Evolutionary conservation across 1,284 basidiomycete genomes (phyloP).

Genomic region (Microbotryum saponariae): DNA sequence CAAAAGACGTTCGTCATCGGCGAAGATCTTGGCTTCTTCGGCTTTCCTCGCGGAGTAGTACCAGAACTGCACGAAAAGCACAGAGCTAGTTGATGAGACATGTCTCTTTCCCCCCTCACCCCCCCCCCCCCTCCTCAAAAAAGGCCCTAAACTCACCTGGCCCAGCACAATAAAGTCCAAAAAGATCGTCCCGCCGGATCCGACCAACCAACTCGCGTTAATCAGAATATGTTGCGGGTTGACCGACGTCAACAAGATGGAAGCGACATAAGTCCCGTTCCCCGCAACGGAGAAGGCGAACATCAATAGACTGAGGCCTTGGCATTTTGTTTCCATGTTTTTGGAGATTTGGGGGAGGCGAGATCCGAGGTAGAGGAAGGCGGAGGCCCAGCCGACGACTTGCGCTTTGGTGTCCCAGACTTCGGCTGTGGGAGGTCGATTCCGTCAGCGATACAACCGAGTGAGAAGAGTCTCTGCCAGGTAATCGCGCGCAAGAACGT

Average conservation of each 20-base stretch:
- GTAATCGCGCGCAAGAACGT: no score
- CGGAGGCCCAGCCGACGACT: constrained; percentile 35
- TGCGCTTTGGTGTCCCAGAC: constrained; percentile 36
- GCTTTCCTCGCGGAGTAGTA: no score
- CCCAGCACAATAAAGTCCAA: constrained; percentile 36
- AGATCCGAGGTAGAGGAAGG: constrained; percentile 34
- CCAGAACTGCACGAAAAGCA: no score
- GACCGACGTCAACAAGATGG: constrained; percentile 29
- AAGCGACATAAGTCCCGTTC: constrained; percentile 36
- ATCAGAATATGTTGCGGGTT: constrained; percentile 31
- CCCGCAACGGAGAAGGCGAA: constrained; percentile 36
- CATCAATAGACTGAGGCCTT: constrained; percentile 36
- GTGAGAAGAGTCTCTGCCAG: no score
- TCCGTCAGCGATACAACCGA: no score
- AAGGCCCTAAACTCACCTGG: constrained; percentile 16
- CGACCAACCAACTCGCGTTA: constrained; percentile 36
- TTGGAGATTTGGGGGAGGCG: constrained; percentile 34
- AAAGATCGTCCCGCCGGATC: constrained; percentile 34
- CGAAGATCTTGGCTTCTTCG: constrained; percentile 5
- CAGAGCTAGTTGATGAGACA: no score
- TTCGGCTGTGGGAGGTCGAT: constrained; percentile 11
- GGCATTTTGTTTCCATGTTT: constrained; percentile 36
- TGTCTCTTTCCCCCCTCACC: no score
- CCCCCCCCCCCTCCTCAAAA: no score
- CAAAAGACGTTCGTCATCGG: constrained; percentile 3